Evolutionary conservation across 2,329 filamentous ascomycete genomes (phyloP).

Genomic region (Verticillium alfalfae): DNA sequence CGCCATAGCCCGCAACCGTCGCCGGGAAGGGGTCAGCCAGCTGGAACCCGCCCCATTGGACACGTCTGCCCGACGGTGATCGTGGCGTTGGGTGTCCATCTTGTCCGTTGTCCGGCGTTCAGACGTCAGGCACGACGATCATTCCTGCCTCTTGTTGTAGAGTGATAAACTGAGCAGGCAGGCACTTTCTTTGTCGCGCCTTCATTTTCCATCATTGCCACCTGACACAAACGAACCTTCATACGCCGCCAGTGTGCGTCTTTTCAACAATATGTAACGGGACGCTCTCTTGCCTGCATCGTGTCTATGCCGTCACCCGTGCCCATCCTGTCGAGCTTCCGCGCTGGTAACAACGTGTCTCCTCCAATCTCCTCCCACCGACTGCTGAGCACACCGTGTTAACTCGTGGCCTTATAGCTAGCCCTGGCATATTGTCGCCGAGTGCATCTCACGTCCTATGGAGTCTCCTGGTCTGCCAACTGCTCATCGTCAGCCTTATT

Average conservation of each 20-base stretch:
- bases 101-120: not conserved
- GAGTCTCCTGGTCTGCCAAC: not conserved
- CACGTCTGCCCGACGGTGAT: not conserved
- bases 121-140: not conserved
- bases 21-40: not conserved
- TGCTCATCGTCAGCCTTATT: not conserved
- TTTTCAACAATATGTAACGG: not conserved
- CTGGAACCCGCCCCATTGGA: not conserved
- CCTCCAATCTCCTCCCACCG: not conserved
- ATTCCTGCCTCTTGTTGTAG: not conserved
- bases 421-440: too few species aligned
- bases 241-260: too few species aligned
- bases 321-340: not conserved
- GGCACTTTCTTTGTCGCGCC: not conserved
- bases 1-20: not conserved
- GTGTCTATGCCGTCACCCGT: not conserved
- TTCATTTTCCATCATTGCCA: not conserved
- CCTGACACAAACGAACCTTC: not conserved
- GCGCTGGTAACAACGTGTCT: too few species aligned
- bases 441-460: too few species aligned
- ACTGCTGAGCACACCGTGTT: not conserved
- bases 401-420: not conserved
- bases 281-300: not conserved
- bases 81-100: not conserved
- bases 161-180: too few species aligned